phyloP scores from a whole-genome alignment of 768 basidiomycete species.

The Lactifluus echinatus region DNA sequence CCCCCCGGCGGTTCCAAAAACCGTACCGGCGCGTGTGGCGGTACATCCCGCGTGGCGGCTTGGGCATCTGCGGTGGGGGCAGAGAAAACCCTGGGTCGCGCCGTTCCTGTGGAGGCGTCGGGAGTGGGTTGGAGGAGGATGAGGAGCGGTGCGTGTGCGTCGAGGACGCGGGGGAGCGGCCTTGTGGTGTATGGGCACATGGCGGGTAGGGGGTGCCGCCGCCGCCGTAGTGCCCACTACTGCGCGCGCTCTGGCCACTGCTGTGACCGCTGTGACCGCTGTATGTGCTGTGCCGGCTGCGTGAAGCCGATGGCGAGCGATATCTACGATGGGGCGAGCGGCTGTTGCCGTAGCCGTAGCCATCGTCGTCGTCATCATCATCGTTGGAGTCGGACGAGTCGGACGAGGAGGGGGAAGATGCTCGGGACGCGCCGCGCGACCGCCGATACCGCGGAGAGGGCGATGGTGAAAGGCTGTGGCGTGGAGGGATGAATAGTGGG shows the following conservation, averaged over 20 bases:
- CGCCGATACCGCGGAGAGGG: conserved; percentile 27
- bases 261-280: background rate
- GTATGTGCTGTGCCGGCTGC: conserved; percentile 3
- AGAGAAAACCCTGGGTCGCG: conserved; percentile 20
- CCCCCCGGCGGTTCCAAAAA: conserved; percentile 70
- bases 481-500: conserved; percentile 24
- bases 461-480: conserved; percentile 33
- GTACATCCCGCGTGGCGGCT: conserved; percentile 25
- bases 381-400: background rate
- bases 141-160: conserved; percentile 13
- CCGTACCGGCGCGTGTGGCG: conserved; percentile 40
- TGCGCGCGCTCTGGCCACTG: background rate
- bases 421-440: conserved; percentile 47
- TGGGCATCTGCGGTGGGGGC: conserved; percentile 25
- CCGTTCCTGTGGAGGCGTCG: conserved; percentile 11
- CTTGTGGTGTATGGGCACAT: conserved; percentile 8
- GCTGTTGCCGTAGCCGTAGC: no score
- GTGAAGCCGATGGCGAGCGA: conserved; percentile 4
- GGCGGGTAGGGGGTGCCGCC: background rate
- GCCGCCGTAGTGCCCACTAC: background rate
- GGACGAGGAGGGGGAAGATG: conserved; percentile 1
- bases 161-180: conserved; percentile 17
- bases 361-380: background rate
- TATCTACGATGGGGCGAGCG: background rate
- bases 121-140: conserved; percentile 13